These are phyloP conservation scores for Alternaria sp. DNA, from an alignment of 2,329 filamentous ascomycete genomes.

Conservation along the genomic window DNA sequence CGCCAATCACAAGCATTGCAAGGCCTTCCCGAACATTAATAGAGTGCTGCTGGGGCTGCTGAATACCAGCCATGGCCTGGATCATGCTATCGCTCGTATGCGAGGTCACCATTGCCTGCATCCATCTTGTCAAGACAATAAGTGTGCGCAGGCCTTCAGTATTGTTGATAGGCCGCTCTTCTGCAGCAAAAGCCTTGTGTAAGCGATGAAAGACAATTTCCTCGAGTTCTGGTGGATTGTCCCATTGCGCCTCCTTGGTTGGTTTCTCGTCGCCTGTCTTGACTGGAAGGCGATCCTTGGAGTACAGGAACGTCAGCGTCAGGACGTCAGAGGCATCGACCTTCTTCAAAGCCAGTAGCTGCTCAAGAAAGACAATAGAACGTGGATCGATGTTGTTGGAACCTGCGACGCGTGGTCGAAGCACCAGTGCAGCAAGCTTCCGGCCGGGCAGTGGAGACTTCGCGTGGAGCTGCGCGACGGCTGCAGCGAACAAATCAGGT, in stretches of 20 bases:
- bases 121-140: constrained; percentile 47
- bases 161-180: constrained; percentile 44
- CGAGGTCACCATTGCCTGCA: constrained; percentile 51
- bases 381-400: constrained; percentile 46
- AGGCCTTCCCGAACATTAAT: constrained; percentile 71
- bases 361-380: constrained; percentile 47
- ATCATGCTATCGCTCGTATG: constrained; percentile 52
- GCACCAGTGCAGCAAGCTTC: constrained; percentile 47
- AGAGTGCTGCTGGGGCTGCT: constrained; percentile 64
- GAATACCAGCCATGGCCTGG: constrained; percentile 51
- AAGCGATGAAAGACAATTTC: constrained; percentile 51
- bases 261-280: constrained; percentile 29
- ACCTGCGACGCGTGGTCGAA: constrained; percentile 42
- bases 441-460: constrained; percentile 47
- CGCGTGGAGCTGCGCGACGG: constrained; percentile 43
- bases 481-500: constrained; percentile 45
- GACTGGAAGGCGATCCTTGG: constrained; percentile 43
- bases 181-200: constrained; percentile 45
- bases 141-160: constrained; percentile 44
- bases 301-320: constrained; percentile 43
- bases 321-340: constrained; percentile 50
- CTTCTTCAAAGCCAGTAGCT: constrained; percentile 42
- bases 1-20: constrained; percentile 68
- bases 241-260: constrained; percentile 37
- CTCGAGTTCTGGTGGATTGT: constrained; percentile 49